Evolutionary conservation across 768 basidiomycete genomes (phyloP).

Genomic region (Lentinula aciculospora): DNA sequence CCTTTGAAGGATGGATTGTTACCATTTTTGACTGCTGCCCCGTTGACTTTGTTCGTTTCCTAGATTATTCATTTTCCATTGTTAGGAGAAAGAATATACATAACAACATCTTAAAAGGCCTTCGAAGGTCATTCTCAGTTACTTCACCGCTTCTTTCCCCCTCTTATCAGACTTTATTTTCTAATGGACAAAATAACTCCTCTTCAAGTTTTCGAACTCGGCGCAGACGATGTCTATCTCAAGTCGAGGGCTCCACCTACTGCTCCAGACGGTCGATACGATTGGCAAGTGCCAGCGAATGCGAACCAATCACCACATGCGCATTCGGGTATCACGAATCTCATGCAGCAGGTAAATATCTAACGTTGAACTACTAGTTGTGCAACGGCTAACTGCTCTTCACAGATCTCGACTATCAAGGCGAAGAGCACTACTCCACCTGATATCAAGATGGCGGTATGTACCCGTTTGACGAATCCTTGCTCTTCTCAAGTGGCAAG

Average conservation of each 20-base stretch:
- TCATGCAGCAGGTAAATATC: constrained; percentile 18
- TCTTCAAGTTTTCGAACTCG: constrained; percentile 19
- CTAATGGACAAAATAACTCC: constrained; percentile 13
- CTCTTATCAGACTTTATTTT: too few relatives aligned
- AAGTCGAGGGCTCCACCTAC: constrained; percentile 29
- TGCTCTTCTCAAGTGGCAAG: not conserved
- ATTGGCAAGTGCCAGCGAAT: constrained; percentile 29
- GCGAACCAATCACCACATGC: constrained; percentile 21
- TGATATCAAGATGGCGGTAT: constrained; percentile 18
- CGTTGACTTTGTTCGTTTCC: not conserved
- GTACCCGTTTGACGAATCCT: too few relatives aligned
- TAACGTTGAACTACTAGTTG: not conserved
- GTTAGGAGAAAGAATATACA: not conserved
- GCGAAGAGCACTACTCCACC: constrained; percentile 19
- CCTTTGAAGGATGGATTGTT: not conserved
- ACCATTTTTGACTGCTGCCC: not conserved
- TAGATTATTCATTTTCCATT: not conserved
- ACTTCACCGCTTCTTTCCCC: not conserved
- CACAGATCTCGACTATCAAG: constrained; percentile 16
- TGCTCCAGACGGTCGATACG: constrained; percentile 40
- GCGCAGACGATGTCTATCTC: constrained; percentile 29
- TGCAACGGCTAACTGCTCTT: not conserved
- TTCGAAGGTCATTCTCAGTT: not conserved
- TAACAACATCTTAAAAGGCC: not conserved
- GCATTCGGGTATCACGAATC: constrained; percentile 29